phyloP scores from a whole-genome alignment of 139 green algal genomes.

The Pseudopediastrum boryanum region DNA sequence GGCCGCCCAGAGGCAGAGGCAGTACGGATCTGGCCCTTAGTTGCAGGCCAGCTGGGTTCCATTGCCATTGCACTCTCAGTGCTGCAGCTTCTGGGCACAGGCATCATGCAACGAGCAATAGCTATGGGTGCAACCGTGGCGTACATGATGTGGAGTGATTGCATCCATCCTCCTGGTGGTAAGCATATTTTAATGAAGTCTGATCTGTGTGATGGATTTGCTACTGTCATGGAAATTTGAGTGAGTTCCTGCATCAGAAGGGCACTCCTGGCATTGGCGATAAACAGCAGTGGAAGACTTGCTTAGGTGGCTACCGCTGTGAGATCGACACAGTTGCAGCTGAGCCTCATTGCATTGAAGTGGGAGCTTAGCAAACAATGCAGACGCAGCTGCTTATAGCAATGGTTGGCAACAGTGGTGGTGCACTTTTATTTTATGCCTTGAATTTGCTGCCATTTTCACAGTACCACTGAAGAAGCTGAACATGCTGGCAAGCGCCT shows the following conservation, averaged over 20 bases:
- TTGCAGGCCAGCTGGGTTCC: slow-evolving; percentile 37
- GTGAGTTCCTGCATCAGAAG: neutral
- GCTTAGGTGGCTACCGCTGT: neutral
- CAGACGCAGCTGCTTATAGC: too few species aligned
- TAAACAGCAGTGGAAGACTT: neutral
- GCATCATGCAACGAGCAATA: slow-evolving; percentile 21
- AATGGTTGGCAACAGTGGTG: too few species aligned
- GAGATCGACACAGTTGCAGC: neutral
- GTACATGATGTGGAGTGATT: slow-evolving; percentile 48
- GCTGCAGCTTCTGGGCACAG: slow-evolving; percentile 32
- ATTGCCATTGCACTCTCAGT: slow-evolving; percentile 36
- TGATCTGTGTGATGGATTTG: neutral
- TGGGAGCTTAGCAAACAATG: too few species aligned
- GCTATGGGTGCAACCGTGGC: slow-evolving; percentile 49
- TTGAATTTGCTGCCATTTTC: neutral
- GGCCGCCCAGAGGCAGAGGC: slow-evolving; percentile 46
- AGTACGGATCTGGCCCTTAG: slow-evolving; percentile 49
- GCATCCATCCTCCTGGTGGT: slow-evolving; percentile 53
- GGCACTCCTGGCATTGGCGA: neutral
- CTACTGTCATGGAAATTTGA: neutral
- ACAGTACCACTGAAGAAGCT: neutral
- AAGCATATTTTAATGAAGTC: neutral
- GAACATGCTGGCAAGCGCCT: neutral
- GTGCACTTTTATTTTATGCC: neutral
- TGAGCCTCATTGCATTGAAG: neutral